phyloP scores from a whole-genome alignment of 257 asterid species.

The Ajuga chamaepitys region DNA sequence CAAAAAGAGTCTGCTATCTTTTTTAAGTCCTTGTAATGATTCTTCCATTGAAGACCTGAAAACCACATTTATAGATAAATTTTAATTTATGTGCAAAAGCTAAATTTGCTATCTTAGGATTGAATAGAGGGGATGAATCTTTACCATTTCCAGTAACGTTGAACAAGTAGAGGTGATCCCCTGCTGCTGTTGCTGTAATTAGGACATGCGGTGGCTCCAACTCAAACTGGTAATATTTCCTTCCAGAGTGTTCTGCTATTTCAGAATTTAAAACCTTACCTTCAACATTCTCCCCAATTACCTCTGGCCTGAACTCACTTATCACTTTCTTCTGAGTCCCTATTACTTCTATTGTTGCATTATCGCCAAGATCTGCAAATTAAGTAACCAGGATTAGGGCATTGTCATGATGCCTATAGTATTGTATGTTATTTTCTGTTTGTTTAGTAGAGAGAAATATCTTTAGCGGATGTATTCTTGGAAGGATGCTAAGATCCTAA shows the following conservation, averaged over 20 bases:
- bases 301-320: conserved; percentile 91
- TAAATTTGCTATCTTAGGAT: not conserved
- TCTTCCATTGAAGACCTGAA: conserved; percentile 98
- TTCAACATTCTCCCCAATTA: conserved; percentile 84
- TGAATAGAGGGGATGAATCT: not conserved
- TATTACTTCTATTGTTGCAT: conserved; percentile 66
- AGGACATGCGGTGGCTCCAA: conserved; percentile 86
- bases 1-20: conserved; percentile 79
- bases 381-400: conserved; percentile 4
- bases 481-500: conserved; percentile 28
- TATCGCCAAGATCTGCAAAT: too few relatives aligned
- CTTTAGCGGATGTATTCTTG: not conserved
- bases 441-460: not conserved
- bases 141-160: too few relatives aligned
- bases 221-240: conserved; percentile 86
- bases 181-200: conserved; percentile 94
- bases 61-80: not conserved
- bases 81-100: not conserved
- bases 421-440: not conserved
- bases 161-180: conserved; percentile 87
- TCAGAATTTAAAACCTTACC: conserved; percentile 72
- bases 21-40: conserved; percentile 75
- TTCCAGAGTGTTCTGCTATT: too few relatives aligned
- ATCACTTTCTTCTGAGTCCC: conserved; percentile 91
- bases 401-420: not conserved